Evolutionary conservation across 768 basidiomycete genomes (phyloP).

Genomic region (Rhodotorula graminis): DNA sequence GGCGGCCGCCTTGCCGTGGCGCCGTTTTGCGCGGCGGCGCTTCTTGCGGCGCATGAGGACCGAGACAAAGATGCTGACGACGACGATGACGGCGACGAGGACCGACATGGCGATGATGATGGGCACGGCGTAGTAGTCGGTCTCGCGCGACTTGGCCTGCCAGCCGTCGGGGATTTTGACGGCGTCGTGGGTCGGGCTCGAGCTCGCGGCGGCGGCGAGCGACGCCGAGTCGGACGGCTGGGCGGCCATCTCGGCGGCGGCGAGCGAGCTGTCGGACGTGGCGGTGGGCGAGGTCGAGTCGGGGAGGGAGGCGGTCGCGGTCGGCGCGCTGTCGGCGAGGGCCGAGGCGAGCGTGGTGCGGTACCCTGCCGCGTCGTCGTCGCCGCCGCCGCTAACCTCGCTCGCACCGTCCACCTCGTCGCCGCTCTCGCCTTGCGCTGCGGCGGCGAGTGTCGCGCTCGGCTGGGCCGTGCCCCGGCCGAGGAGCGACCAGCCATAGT

Average conservation of each 20-base stretch:
- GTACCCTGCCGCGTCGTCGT: no score
- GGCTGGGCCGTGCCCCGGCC: not conserved
- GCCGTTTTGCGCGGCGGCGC: not conserved
- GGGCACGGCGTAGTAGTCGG: slow-evolving; percentile 35
- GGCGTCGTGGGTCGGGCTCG: not conserved
- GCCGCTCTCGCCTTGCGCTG: no score
- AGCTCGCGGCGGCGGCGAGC: not conserved
- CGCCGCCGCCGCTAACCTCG: no score
- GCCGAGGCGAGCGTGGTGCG: not conserved
- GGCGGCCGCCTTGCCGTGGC: not conserved
- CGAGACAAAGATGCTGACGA: slow-evolving; percentile 20
- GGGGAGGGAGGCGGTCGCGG: not conserved
- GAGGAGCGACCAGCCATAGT: slow-evolving; percentile 12
- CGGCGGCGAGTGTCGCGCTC: no score
- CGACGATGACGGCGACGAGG: slow-evolving; percentile 30
- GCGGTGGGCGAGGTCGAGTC: not conserved
- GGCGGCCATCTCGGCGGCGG: not conserved
- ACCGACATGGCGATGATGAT: slow-evolving; percentile 34
- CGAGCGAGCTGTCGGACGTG: not conserved
- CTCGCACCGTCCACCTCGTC: not conserved
- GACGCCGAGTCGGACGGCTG: not conserved
- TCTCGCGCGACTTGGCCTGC: slow-evolving; percentile 21
- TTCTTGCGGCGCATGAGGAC: slow-evolving; percentile 30
- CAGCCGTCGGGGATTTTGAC: slow-evolving; percentile 26
- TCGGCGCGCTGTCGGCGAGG: not conserved